Percentiles rank a stretch among this genome's conserved stretches.
These are phyloP conservation scores for Dryadomyces sulphureus DNA, from an alignment of 2,329 filamentous ascomycete species.

Conservation along the genomic window DNA sequence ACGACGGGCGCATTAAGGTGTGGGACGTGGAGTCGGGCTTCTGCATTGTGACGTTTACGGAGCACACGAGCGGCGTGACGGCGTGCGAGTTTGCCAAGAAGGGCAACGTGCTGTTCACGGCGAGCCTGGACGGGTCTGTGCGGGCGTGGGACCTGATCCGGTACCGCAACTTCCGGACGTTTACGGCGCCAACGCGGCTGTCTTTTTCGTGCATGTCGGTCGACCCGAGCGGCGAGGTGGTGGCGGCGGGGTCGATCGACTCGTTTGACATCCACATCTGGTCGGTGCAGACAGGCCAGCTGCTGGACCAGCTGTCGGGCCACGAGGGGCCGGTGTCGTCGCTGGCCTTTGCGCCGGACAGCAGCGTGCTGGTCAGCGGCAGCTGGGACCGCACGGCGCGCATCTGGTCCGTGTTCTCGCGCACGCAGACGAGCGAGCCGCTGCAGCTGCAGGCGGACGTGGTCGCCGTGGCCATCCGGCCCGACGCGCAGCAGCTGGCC, in stretches of 20 bases:
- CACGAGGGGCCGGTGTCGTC: slow-evolving; percentile 90
- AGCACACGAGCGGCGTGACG: slow-evolving; percentile 88
- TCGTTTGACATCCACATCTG: slow-evolving; percentile 97
- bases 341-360: slow-evolving; percentile 78
- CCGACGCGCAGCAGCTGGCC: slow-evolving; percentile 81
- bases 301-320: slow-evolving; percentile 78
- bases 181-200: slow-evolving; percentile 80
- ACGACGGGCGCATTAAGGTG: slow-evolving; percentile 96
- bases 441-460: slow-evolving; percentile 87
- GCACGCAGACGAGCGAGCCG: slow-evolving; percentile 90
- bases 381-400: slow-evolving; percentile 95
- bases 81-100: slow-evolving; percentile 90
- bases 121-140: slow-evolving; percentile 85
- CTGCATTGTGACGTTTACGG: slow-evolving; percentile 94
- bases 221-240: slow-evolving; percentile 92
- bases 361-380: slow-evolving; percentile 69
- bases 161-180: slow-evolving; percentile 94
- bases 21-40: slow-evolving; percentile 97
- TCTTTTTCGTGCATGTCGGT: slow-evolving; percentile 91
- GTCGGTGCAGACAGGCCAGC: slow-evolving; percentile 94
- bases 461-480: slow-evolving; percentile 70
- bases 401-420: slow-evolving; percentile 88
- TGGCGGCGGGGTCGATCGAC: slow-evolving; percentile 87
- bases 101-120: slow-evolving; percentile 90
- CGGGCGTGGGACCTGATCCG: slow-evolving; percentile 92